Percentiles rank a stretch among this genome's conserved stretches.
phyloP scores from a whole-genome alignment of 2,329 filamentous ascomycete species.

The Verticillium longisporum region DNA sequence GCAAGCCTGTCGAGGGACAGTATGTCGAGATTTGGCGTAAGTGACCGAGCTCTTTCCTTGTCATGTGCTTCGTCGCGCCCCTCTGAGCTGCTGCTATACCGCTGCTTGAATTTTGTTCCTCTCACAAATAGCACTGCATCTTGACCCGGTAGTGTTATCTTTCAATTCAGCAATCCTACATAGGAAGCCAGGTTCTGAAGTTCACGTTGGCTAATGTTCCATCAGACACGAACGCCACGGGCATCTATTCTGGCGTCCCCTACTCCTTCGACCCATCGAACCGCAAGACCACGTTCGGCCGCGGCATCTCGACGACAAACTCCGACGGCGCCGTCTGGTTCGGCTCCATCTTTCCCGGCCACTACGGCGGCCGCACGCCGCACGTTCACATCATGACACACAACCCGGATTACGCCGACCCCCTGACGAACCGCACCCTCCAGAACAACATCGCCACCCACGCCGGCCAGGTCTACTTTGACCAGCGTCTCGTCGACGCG shows the following conservation, averaged over 20 bases:
- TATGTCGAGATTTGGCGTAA: slow-evolving; percentile 8
- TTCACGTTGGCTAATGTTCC: too few relatives aligned
- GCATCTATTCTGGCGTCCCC: slow-evolving; percentile 7
- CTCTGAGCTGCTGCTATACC: too few relatives aligned
- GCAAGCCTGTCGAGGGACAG: slow-evolving; percentile 2
- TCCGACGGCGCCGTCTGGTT: not conserved
- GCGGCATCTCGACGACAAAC: not conserved
- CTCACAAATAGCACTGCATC: not conserved
- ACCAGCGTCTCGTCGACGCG: slow-evolving; percentile 1
- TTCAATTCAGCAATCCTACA: too few relatives aligned
- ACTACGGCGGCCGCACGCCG: not conserved
- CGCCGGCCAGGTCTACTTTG: not conserved
- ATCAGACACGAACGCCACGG: slow-evolving; percentile 7
- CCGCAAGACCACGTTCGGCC: not conserved
- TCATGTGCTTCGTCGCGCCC: too few relatives aligned
- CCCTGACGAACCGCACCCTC: slow-evolving; percentile 4
- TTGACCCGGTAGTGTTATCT: not conserved
- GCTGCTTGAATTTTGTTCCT: not conserved
- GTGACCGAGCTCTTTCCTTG: not conserved
- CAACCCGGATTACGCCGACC: not conserved
- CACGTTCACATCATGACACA: not conserved
- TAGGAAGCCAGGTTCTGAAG: too few relatives aligned
- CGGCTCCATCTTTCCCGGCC: not conserved
- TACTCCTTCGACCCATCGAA: slow-evolving; percentile 1
- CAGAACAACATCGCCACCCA: slow-evolving; percentile 3